Evolutionary conservation across 106 monocot genomes (phyloP).

Genomic region (Hemerocallis citrina): DNA sequence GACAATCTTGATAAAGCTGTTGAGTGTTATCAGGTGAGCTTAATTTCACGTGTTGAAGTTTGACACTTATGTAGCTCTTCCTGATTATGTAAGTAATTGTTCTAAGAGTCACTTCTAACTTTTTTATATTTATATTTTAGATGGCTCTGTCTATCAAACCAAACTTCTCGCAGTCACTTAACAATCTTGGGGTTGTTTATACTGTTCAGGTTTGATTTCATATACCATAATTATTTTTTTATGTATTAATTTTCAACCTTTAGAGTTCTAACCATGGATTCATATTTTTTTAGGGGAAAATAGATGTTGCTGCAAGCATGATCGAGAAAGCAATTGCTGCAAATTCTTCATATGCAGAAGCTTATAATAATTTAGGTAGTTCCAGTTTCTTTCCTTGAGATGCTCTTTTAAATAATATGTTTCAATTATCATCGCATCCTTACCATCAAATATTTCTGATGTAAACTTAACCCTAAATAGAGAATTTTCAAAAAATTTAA

Average conservation of each 20-base stretch:
- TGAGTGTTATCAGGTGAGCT: conserved; percentile 90
- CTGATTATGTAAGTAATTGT: not conserved
- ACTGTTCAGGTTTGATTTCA: conserved; percentile 81
- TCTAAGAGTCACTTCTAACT: not conserved
- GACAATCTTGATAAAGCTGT: conserved; percentile 99
- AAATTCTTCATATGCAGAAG: conserved; percentile 93
- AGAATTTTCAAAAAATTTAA: too few species aligned
- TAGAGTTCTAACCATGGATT: conserved; percentile 4
- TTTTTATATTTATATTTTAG: conserved; percentile 39
- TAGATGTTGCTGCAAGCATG: conserved; percentile 96
- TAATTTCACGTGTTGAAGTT: conserved; percentile 6
- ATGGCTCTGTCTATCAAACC: conserved; percentile 94
- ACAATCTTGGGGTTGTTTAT: conserved; percentile 99
- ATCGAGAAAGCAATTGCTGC: conserved; percentile 96
- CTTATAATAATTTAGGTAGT: conserved; percentile 95
- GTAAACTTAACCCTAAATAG: too few species aligned
- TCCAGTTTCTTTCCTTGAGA: too few species aligned
- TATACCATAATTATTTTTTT: not conserved
- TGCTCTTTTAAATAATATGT: too few species aligned
- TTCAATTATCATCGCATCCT: too few species aligned
- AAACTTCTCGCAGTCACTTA: conserved; percentile 89
- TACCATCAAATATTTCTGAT: too few species aligned
- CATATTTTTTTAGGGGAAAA: conserved; percentile 69
- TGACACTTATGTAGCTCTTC: not conserved
- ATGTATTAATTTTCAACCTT: too few species aligned